Base-by-base conservation (phyloP, 768 basidiomycete species). In the Leccinum imitatum region DNA sequence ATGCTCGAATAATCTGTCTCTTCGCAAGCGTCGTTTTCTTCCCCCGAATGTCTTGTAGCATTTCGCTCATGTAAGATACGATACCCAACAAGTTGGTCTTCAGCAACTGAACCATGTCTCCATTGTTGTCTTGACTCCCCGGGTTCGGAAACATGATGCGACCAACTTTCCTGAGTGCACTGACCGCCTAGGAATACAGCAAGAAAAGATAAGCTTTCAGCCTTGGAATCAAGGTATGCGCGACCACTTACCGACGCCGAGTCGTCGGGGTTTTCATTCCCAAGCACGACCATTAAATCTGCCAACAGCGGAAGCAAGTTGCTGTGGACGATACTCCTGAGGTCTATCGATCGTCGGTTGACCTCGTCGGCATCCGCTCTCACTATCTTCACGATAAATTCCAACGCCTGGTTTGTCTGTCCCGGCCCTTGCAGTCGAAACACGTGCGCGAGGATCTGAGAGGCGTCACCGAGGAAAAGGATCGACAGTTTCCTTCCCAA, bases 41-140 rank as follows among this genome's bases (percentile, higher is more conserved):
- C 5, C 90, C 91, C 23, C 87, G 84, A 1, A 89, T 80, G 60
- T 94, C 95, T 69, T 93, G 92, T 55, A 98, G 74, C 74, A 89
- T 85, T 33, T 94, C 92, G 65, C 91, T 95, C 66, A 97, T 82
- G 63, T 87, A 80, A 0, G 91, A 86, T 19, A 98, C 87, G 57
- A 98, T 79, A 1, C 91, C 95, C 6, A 97, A 82, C 76, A 95
- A 87, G 63, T 93, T 82, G 8, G 78, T 78, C 72, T 87, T 87
- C 52, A 98, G 77, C 57, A 94, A 89, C 0, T 74, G 72, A 21
- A 81, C 79, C 39, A 91, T 71, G 58, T 82, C 79, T 23, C 74
- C 68, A 19, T 68, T 65, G 59, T 63, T 64, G 39, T 67, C 65
- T 60, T 72, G 71, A 25, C 65, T 70, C 52, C 69, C 60, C 52